phyloP scores from a whole-genome alignment of 345 rosid genomes.

The Heritiera littoralis region DNA sequence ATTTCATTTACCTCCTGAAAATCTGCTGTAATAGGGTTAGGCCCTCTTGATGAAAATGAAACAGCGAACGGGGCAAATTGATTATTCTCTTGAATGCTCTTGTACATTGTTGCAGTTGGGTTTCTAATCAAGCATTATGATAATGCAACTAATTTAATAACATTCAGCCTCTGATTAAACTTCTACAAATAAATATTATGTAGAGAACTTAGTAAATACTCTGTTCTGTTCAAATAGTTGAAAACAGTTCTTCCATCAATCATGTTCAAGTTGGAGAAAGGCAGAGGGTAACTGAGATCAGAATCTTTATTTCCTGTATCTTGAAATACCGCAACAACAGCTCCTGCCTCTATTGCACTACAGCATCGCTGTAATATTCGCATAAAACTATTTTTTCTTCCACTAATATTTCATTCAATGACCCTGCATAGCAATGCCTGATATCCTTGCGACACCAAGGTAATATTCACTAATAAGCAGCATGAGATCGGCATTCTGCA shows the following conservation, averaged over 20 bases:
- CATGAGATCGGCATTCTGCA: too few species aligned
- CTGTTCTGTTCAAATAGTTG: background rate
- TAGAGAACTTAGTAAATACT: background rate
- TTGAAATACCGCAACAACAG: background rate
- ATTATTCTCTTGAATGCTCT: background rate
- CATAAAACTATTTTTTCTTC: conserved; percentile 11
- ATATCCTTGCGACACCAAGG: too few species aligned
- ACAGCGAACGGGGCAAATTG: conserved; percentile 30
- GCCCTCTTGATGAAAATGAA: conserved; percentile 56
- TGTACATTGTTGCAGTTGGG: background rate
- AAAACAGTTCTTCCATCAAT: background rate
- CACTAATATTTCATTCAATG: background rate
- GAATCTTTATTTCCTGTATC: background rate
- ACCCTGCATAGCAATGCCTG: too few species aligned
- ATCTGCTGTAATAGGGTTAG: conserved; percentile 44
- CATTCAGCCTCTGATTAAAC: background rate
- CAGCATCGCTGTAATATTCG: background rate
- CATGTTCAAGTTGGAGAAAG: background rate
- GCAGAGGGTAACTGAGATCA: conserved; percentile 1
- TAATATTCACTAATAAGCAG: too few species aligned
- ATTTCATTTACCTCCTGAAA: conserved; percentile 45
- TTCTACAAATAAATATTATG: background rate
- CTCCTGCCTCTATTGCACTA: conserved; percentile 3
- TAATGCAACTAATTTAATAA: too few species aligned
- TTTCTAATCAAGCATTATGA: too few species aligned